Percentiles rank a stretch among this genome's conserved stretches.
Conservation (phyloP, 2,329 filamentous ascomycete species). For the Alternaria panax region DNA sequence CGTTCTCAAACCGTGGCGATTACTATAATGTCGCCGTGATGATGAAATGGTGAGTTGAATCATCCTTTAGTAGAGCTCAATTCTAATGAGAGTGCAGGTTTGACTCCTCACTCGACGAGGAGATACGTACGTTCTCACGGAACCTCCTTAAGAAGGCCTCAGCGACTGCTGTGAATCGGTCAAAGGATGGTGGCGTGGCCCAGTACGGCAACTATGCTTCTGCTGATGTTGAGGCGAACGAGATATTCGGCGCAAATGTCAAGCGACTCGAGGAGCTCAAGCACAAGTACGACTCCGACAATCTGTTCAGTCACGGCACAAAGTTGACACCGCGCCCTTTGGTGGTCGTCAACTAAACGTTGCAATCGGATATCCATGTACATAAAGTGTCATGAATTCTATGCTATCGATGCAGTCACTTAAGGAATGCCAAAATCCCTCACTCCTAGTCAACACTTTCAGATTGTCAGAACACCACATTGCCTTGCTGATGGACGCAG, state of each 20-base stretch:
- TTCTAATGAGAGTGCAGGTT: slow-evolving; percentile 25
- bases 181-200: slow-evolving; percentile 37
- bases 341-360: slow-evolving; percentile 27
- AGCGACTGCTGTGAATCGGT: slow-evolving; percentile 25
- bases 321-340: slow-evolving; percentile 30
- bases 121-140: slow-evolving; percentile 37
- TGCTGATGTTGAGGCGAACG: slow-evolving; percentile 34
- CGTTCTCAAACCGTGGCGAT: slow-evolving; percentile 42
- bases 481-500: not conserved
- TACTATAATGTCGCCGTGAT: slow-evolving; percentile 45
- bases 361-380: not conserved
- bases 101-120: slow-evolving; percentile 33
- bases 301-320: slow-evolving; percentile 41
- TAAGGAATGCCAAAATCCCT: not conserved
- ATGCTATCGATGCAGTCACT: not conserved
- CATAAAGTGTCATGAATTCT: not conserved
- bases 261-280: slow-evolving; percentile 43
- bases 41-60: slow-evolving; percentile 40
- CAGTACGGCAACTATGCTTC: slow-evolving; percentile 45
- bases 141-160: slow-evolving; percentile 36
- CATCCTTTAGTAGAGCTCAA: not conserved
- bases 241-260: slow-evolving; percentile 45
- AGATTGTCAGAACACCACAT: not conserved
- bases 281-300: slow-evolving; percentile 46
- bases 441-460: not conserved